Percentiles rank a stretch among this genome's conserved stretches.
phyloP scores from a whole-genome alignment of 306 rosid species.

The Rosa lucieae region DNA sequence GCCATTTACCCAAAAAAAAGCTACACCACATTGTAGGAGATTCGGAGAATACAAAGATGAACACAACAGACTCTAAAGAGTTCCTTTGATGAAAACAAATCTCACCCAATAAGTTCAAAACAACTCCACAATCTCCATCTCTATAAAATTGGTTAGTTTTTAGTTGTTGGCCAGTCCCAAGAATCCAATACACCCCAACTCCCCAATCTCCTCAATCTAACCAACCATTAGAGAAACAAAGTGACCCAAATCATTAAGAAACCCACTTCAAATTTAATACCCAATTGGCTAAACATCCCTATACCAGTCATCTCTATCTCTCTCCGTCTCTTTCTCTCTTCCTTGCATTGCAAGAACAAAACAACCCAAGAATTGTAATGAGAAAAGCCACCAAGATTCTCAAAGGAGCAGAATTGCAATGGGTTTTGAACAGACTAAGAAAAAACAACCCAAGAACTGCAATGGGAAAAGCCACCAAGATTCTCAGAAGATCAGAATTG shows the following conservation, averaged over 20 bases:
- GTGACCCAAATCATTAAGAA: conserved; percentile 28
- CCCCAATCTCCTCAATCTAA: conserved; percentile 32
- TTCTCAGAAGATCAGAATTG: too few species aligned
- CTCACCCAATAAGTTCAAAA: conserved; percentile 9
- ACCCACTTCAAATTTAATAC: conserved; percentile 33
- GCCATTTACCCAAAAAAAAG: conserved; percentile 14
- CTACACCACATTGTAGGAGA: background rate
- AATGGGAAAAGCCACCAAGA: too few species aligned
- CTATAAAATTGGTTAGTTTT: conserved; percentile 38
- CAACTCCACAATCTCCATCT: conserved; percentile 33
- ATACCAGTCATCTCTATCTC: conserved; percentile 12
- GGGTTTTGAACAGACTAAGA: too few species aligned
- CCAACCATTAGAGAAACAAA: conserved; percentile 36
- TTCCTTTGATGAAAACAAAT: conserved; percentile 45
- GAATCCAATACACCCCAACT: conserved; percentile 47
- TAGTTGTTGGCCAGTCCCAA: conserved; percentile 86
- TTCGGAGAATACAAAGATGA: conserved; percentile 39
- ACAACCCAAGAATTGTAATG: conserved; percentile 44
- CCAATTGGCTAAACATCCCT: conserved; percentile 29
- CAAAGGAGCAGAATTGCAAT: conserved; percentile 23
- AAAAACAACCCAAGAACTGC: too few species aligned
- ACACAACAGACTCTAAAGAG: conserved; percentile 36
- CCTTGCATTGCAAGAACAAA: conserved; percentile 30
- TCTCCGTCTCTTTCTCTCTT: conserved; percentile 22
- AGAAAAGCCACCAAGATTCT: conserved; percentile 56